These are phyloP conservation scores for Fusarium solani-melongenae DNA, from an alignment of 2,329 filamentous ascomycete genomes.

Conservation along the genomic window DNA sequence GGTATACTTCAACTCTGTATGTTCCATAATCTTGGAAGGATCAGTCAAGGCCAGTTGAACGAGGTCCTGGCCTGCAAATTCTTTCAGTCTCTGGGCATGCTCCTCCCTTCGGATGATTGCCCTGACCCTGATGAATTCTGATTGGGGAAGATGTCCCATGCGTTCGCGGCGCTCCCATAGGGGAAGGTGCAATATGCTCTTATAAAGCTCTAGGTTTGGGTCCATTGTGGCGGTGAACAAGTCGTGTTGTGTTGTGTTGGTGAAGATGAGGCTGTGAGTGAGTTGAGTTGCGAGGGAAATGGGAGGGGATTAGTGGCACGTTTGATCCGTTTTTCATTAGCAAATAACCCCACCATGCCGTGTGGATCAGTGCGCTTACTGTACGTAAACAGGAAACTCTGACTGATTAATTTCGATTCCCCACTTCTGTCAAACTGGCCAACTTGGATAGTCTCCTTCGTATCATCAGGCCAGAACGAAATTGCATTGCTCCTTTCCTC, in stretches of 20 bases:
- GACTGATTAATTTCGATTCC: not conserved
- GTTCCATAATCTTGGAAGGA: not conserved
- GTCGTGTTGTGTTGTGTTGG: not conserved
- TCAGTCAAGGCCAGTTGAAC: conserved; percentile 11
- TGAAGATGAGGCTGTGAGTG: not conserved
- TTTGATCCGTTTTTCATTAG: no score
- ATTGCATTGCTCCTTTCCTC: not conserved
- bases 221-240: conserved; percentile 11
- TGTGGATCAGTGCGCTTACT: not conserved
- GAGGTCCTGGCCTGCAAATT: conserved; percentile 19
- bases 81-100: not conserved
- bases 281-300: not conserved
- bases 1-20: not conserved
- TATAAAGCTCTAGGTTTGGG: conserved; percentile 10
- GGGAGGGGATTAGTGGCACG: not conserved
- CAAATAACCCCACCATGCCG: no score
- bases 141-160: not conserved
- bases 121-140: not conserved
- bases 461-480: not conserved
- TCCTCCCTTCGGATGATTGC: not conserved
- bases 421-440: no score
- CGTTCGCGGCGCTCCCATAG: not conserved
- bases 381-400: not conserved
- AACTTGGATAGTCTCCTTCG: no score
- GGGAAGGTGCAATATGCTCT: conserved; percentile 8